Conservation (phyloP, 1,284 basidiomycete genomes). For the Cerrena zonata region DNA sequence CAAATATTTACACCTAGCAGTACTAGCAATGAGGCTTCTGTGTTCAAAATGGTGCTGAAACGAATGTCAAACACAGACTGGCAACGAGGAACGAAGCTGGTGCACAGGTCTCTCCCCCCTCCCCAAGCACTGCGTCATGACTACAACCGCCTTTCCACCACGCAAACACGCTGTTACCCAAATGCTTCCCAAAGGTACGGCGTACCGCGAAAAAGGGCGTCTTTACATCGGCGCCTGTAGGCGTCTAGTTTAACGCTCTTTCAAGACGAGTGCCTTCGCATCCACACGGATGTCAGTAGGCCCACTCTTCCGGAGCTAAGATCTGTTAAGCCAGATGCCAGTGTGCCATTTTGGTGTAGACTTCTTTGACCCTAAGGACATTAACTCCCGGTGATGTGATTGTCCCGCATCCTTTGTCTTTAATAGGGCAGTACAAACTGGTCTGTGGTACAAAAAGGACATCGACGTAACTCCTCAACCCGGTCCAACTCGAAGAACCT, state of each 20-base stretch:
- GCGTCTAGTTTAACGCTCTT: neutral
- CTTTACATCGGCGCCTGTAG: too few relatives aligned
- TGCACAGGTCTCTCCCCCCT: neutral
- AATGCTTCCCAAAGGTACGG: neutral
- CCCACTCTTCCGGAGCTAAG: neutral
- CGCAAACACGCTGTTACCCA: too few relatives aligned
- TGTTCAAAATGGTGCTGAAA: neutral
- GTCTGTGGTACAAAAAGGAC: neutral
- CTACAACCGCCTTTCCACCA: neutral
- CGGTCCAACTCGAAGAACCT: neutral
- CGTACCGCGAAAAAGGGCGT: neutral
- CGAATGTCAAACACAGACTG: neutral
- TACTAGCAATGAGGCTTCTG: too few relatives aligned
- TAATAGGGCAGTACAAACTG: neutral
- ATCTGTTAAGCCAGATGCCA: neutral
- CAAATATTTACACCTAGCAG: too few relatives aligned
- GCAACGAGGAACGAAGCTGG: neutral
- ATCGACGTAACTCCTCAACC: neutral
- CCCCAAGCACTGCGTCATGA: neutral
- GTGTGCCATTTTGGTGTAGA: neutral
- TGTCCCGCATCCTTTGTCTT: neutral
- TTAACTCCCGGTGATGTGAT: neutral
- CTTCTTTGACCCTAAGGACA: neutral
- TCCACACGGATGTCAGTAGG: neutral
- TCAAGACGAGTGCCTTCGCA: neutral